Evolutionary conservation across 1,284 basidiomycete genomes (phyloP), one percentile per base, ranked within the genome.

Genomic region (Peniophora sp.): DNA sequence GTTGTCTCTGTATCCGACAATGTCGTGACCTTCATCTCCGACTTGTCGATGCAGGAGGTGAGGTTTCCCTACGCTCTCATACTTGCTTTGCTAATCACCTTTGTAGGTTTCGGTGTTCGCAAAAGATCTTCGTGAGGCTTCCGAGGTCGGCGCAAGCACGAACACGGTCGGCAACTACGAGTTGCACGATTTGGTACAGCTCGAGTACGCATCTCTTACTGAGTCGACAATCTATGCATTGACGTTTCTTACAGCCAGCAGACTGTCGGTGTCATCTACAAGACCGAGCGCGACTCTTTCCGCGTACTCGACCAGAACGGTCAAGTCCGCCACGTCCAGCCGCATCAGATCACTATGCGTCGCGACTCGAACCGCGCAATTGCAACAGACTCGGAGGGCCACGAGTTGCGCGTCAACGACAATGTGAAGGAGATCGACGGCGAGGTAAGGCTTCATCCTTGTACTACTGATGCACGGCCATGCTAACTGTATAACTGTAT

Each of bases 201-300:
- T 99, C 20, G 96, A 98, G 92, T 94, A 65, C 59, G 89, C 76
- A 51, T 14, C 16, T 39, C 44, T 39, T 6, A 43, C 5, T 32
- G 6, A n/a, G n/a, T n/a, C n/a, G n/a, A n/a, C n/a, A n/a, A n/a
- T n/a, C n/a, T n/a, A n/a, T n/a, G n/a, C n/a, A n/a, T n/a, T n/a
- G n/a, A n/a, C n/a, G n/a, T n/a, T 52, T 50, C 38, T 17, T 32
- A 41, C 56, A 94, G 92, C 67, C 78, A 85, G 34, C 89, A 93
- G 65, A 97, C 95, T 1, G 92, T 94, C 23, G 96, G 94, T 64
- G 93, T 99, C 54, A 96, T 99, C 59, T 97, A 89, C 79, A 97
- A 97, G 69, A 95, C 96, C 3, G 97, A 99, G 66, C 85, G 92
- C 17, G 92, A 93, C 63, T 85, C 90, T 8, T 94, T 99, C 80